These are phyloP conservation scores for Clarireedia hainanense DNA, from an alignment of 2,329 filamentous ascomycete genomes.

Conservation along the genomic window DNA sequence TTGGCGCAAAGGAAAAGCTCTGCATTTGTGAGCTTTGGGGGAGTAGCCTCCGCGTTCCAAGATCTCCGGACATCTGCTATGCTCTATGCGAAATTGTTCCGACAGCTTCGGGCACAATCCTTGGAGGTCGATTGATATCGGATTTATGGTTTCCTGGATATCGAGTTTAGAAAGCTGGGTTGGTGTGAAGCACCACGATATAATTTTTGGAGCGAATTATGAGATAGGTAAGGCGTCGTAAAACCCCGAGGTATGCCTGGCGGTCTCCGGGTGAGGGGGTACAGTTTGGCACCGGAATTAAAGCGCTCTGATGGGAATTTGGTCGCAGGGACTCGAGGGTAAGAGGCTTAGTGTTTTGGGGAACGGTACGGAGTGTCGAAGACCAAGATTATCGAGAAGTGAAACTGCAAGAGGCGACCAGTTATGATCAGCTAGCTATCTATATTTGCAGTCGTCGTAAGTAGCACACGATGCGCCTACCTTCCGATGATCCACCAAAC, in stretches of 20 bases:
- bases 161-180: background rate
- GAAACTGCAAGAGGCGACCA: slow-evolving; percentile 21
- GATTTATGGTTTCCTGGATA: background rate
- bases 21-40: slow-evolving; percentile 64
- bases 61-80: slow-evolving; percentile 53
- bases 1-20: slow-evolving; percentile 68
- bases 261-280: slow-evolving; percentile 4
- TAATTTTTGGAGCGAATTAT: background rate
- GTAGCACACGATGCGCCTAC: slow-evolving; percentile 5
- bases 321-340: background rate
- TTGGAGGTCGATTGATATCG: background rate
- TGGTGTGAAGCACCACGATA: background rate
- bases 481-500: background rate
- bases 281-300: background rate
- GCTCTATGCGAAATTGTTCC: background rate
- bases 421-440: slow-evolving; percentile 17
- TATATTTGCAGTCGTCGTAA: slow-evolving; percentile 10
- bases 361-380: slow-evolving; percentile 5
- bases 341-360: background rate
- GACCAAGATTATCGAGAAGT: slow-evolving; percentile 8
- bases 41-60: slow-evolving; percentile 52
- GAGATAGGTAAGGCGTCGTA: slow-evolving; percentile 1
- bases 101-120: background rate
- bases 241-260: background rate
- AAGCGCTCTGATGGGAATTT: background rate